Base-by-base conservation (phyloP, 2,329 filamentous ascomycete species). In the Penicillium occitanis region DNA sequence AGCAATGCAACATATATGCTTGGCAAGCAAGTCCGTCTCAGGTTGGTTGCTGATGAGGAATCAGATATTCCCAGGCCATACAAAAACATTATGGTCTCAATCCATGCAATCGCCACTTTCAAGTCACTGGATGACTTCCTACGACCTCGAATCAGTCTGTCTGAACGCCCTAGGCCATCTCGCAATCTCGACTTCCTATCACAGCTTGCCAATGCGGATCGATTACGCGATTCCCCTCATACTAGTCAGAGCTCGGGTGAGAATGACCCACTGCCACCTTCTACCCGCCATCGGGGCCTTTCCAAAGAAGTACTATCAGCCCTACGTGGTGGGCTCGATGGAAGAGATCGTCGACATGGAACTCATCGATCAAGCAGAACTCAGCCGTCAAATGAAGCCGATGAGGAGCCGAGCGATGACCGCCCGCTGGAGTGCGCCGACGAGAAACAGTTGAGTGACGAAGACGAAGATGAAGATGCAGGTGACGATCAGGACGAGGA, bases 61-160 rank as follows among this genome's bases (percentile, higher is more conserved):
- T 94, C 93, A 0, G 91, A 95, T 59, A 95, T 99, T 67, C 95
- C 95, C 19, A 86, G 89, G 42, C 85, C 90, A 0, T 98, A 96
- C 75, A 87, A 91, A 25, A 97, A 94, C 71, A 96, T 99, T 69
- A 97, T 97, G 90, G 95, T 99, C 0, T 96, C 93, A 0, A 99
- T 99, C 66, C 95, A 99, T 76, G 95, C 95, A 17, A 98, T 99
- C 73, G 94, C 95, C 2, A 98, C 93, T 0, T 98, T 99, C 82
- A 98, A 97, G 77, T 91, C 94, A 0, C 82, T 99, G 28, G 95
- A 98, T 74, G 95, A 99, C 75, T 99, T 98, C 76, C 84, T 99
- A 51, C 89, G 95, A 44, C 95, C 95, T 7, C 87, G 94, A 68
- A 96, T 99, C 67, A 92, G 85, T 72, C 77, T 95, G 14, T 88